Conservation (phyloP, 2,329 filamentous ascomycete species). For the Colletotrichum sp. region DNA sequence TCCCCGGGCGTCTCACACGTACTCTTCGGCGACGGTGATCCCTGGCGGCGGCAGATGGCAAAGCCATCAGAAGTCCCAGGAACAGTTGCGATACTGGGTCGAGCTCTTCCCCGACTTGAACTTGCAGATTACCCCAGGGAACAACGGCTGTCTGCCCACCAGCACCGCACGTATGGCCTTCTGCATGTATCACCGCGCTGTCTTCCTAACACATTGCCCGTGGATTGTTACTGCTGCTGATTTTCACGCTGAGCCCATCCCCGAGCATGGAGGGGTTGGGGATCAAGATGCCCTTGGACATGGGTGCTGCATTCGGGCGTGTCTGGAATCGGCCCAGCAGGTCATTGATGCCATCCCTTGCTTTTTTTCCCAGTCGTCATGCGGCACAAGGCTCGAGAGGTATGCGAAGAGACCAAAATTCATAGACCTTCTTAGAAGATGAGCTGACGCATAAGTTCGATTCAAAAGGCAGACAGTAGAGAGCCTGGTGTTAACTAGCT, state of each 20-base stretch:
- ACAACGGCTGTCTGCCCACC: neutral
- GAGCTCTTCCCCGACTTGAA: neutral
- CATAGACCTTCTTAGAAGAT: neutral
- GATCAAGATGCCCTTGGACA: neutral
- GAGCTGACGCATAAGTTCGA: neutral
- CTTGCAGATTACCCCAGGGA: neutral
- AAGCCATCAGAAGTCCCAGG: neutral
- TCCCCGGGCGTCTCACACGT: neutral
- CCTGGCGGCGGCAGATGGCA: neutral
- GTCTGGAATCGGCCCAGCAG: neutral
- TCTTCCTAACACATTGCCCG: neutral
- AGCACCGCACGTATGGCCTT: neutral
- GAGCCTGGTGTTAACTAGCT: neutral
- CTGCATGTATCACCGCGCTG: neutral
- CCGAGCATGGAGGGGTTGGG: neutral
- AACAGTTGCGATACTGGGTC: neutral
- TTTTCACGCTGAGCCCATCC: neutral
- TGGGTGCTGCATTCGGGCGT: neutral
- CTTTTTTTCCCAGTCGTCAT: neutral
- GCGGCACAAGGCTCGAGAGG: neutral
- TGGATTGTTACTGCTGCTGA: neutral
- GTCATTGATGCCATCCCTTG: neutral
- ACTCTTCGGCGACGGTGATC: neutral
- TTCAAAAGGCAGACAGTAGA: neutral
- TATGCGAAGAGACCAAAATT: neutral